These are phyloP conservation scores for Gonium pectorale DNA, from an alignment of 139 green algal genomes.

Conservation along the genomic window DNA sequence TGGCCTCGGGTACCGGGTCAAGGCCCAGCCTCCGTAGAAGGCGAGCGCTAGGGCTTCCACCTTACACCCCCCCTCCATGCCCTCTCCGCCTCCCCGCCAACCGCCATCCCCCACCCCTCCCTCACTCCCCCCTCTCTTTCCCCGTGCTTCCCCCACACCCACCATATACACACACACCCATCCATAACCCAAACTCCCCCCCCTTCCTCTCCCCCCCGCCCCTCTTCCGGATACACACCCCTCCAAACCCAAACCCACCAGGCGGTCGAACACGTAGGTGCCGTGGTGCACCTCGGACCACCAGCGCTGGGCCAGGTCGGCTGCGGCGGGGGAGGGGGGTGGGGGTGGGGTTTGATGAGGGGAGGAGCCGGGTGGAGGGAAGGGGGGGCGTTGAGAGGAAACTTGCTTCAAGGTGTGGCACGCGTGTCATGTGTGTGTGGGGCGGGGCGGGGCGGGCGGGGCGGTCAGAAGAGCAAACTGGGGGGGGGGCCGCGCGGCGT, in stretches of 20 bases:
- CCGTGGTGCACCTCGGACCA: slow-evolving; percentile 57
- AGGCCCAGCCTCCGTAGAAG: too few species aligned
- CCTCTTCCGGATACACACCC: not conserved
- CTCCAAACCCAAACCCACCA: slow-evolving; percentile 9
- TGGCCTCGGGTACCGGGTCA: too few species aligned
- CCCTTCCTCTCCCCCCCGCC: not conserved
- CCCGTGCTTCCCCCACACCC: not conserved
- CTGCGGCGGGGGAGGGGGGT: not conserved
- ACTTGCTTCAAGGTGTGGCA: not conserved
- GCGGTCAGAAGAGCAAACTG: not conserved
- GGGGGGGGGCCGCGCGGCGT: not conserved
- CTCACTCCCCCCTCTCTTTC: not conserved
- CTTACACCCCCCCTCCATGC: not conserved
- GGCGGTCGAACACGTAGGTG: slow-evolving; percentile 49
- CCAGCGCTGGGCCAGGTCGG: slow-evolving; percentile 54
- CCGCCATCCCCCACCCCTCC: not conserved
- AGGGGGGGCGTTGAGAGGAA: not conserved
- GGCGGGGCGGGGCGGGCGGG: not conserved
- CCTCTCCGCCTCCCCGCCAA: too few species aligned
- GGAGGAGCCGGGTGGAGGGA: not conserved
- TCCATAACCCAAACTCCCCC: not conserved
- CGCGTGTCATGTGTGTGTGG: not conserved
- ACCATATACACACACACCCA: not conserved
- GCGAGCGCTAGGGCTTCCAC: not conserved
- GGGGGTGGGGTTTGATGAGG: not conserved